Evolutionary conservation across 306 rosid genomes (phyloP), one percentile per base, ranked within the genome.

Genomic region (Vigna hirtella): DNA sequence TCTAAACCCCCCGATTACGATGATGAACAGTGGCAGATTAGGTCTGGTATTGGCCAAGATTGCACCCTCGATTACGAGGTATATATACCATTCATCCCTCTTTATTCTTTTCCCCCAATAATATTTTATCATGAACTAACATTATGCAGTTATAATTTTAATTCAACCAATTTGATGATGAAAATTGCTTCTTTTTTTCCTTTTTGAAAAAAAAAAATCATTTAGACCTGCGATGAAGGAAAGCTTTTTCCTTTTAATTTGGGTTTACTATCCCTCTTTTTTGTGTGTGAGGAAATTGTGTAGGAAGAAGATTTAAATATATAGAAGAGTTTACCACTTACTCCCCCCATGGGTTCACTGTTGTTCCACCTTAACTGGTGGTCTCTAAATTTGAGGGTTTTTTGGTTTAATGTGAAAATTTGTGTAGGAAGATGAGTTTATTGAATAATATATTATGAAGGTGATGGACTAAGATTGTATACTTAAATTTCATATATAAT

Each of bases 11-110:
- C 87, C 55, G 98, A 83, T 78, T 92, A 90, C 57, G 79, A 88
- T 42, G 97, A 91, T 28, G 97, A 92, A 80, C 88, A 91, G 80
- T 95, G 98, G 99, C 83, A 90, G 50, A 86, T 95, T 32, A 91
- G 82, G 79, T 88, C 90, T 20, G 63, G 86, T 64, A 93, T 95
- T 82, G 99, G 99, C 72, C 88, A 63, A 75, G 99, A 95, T 79
- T 82, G 86, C 77, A 91, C 97, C 53, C 90, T 95, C 22, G 99
- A 93, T 86, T 87, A 28, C 76, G 98, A 95, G 98, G 98, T 94
- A 76, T 7, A 76, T 7, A 13, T 0, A 59, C 4, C 32, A 0
- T 3, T n/a, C 1, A 11, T 42, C 4, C 74, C 67, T 14, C 28
- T 63, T 65, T 53, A 1, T 28, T 30, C 15, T 17, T n/a, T 45